Percentiles rank a stretch among this genome's conserved stretches.
These are phyloP conservation scores for Achaetomium macrosporum DNA, from an alignment of 2,329 filamentous ascomycete genomes.

Conservation along the genomic window DNA sequence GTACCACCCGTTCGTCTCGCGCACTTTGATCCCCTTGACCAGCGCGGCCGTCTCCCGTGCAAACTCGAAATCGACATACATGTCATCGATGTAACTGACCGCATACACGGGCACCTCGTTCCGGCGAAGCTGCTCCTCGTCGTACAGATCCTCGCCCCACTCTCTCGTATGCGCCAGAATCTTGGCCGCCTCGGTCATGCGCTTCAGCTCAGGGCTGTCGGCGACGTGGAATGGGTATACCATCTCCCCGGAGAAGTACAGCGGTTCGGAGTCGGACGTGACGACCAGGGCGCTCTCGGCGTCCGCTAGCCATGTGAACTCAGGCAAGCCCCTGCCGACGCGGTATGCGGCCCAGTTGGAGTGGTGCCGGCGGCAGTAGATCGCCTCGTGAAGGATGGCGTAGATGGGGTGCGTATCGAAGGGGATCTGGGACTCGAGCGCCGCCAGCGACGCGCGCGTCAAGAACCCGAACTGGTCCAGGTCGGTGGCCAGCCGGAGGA, in stretches of 20 bases:
- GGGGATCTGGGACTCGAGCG: conserved; percentile 59
- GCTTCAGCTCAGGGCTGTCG: conserved; percentile 65
- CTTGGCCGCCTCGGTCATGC: conserved; percentile 62
- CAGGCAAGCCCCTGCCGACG: conserved; percentile 17
- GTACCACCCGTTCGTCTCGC: conserved; percentile 80
- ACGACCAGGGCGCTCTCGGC: conserved; percentile 33
- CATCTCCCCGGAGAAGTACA: conserved; percentile 91
- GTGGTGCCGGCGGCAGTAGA: conserved; percentile 62
- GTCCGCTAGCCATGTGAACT: conserved; percentile 47
- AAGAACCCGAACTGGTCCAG: conserved; percentile 71
- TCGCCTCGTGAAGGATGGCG: conserved; percentile 77
- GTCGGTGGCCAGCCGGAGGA: conserved; percentile 66
- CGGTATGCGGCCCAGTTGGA: conserved; percentile 14
- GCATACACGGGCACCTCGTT: conserved; percentile 86
- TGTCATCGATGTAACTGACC: conserved; percentile 77
- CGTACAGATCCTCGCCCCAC: conserved; percentile 71
- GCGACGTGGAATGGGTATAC: conserved; percentile 82
- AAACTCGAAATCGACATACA: conserved; percentile 81
- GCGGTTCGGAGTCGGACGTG: conserved; percentile 35
- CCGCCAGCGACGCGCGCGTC: conserved; percentile 62
- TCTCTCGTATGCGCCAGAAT: conserved; percentile 60
- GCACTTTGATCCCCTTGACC: conserved; percentile 73
- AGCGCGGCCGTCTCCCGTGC: conserved; percentile 66
- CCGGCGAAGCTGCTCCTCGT: conserved; percentile 62
- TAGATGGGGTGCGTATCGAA: conserved; percentile 80